Percentiles rank a stretch among this genome's conserved stretches.
phyloP scores from a whole-genome alignment of 1,139 yeast genomes.

The Pichia sp. region DNA sequence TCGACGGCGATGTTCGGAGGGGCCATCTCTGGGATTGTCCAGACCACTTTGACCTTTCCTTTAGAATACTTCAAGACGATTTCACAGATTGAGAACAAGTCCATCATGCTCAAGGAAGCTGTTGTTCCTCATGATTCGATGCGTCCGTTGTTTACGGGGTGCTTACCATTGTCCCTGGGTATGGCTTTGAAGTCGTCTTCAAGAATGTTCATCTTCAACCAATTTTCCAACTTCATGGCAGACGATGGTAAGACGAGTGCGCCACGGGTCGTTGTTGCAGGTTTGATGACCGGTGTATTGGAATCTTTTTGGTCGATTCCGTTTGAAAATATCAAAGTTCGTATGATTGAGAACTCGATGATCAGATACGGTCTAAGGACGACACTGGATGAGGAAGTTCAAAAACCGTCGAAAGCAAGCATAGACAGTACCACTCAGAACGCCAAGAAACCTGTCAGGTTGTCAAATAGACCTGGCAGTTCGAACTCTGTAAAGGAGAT shows the following conservation, averaged over 20 bases:
- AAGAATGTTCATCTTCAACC: constrained; percentile 69
- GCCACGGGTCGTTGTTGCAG: constrained; percentile 76
- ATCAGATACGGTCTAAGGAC: constrained; percentile 26
- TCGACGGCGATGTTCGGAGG: constrained; percentile 60
- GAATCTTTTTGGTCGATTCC: constrained; percentile 87
- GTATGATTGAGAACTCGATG: constrained; percentile 70
- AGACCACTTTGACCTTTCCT: constrained; percentile 75
- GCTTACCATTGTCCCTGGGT: constrained; percentile 74
- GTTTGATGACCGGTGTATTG: constrained; percentile 74
- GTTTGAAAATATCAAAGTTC: constrained; percentile 80
- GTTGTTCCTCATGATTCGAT: constrained; percentile 35
- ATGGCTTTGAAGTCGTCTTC: constrained; percentile 68
- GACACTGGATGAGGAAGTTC: constrained; percentile 15
- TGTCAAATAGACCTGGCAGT: constrained; percentile 10
- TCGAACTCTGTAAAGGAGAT: background rate
- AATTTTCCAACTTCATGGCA: constrained; percentile 73
- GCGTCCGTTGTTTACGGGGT: constrained; percentile 59
- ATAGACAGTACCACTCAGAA: background rate
- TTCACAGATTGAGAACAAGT: constrained; percentile 44
- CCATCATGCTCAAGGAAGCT: constrained; percentile 38
- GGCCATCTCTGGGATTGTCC: constrained; percentile 56
- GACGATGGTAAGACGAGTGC: constrained; percentile 60
- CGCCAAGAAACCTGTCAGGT: constrained; percentile 8
- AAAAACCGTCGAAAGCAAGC: background rate
- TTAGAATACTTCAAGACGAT: constrained; percentile 74